Base-by-base conservation (phyloP, 306 rosid species). In the Medicago arabica region DNA sequence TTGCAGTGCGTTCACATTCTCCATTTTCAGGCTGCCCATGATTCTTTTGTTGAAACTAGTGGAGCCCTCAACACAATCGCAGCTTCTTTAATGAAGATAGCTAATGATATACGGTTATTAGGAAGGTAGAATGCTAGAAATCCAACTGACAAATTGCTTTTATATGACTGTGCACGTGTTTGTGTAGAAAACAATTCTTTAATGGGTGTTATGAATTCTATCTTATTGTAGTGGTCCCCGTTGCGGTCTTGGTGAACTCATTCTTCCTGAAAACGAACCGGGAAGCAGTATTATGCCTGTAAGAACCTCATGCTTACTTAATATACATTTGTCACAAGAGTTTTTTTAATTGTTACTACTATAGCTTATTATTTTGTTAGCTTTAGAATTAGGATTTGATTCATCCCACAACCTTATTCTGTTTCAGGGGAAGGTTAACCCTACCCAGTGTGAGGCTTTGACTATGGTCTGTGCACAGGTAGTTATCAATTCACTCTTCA, bases 201-300 rank as follows among this genome's bases (percentile, higher is more conserved):
- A 8, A 15, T 71, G 74, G 61, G 65, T 67, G 75, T 77, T 83
- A 72, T 77, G 14, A 13, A 19, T 74, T 63, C 55, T 85, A 57
- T 84, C 21, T 46, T 53, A 23, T 71, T 79, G 62, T 82, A 96
- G 99, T 77, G 98, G 99, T 88, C 99, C 99, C 0, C 96, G 99
- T 46, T 96, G 99, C 38, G 99, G 99, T 78, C 96, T 96, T 75
- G 99, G 99, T 34, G 99, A 96, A 85, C 98, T 96, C 78, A 87
- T 96, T 83, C 99, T 96, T 79, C 99, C 99, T 51, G 98, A 96
- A 82, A 96, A 96, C 7, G 99, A 96, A 82, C 99, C 99, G 41
- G 99, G 99, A 73, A 96, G 99, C 89, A 96, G 99, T 89, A 96
- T 96, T 41, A 96, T 96, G 99, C 99, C 98, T 13, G 99, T 96